Percentiles rank a stretch among this genome's conserved stretches.
Conservation (phyloP, 2,329 filamentous ascomycete species). For the Zasmidium angulare region DNA sequence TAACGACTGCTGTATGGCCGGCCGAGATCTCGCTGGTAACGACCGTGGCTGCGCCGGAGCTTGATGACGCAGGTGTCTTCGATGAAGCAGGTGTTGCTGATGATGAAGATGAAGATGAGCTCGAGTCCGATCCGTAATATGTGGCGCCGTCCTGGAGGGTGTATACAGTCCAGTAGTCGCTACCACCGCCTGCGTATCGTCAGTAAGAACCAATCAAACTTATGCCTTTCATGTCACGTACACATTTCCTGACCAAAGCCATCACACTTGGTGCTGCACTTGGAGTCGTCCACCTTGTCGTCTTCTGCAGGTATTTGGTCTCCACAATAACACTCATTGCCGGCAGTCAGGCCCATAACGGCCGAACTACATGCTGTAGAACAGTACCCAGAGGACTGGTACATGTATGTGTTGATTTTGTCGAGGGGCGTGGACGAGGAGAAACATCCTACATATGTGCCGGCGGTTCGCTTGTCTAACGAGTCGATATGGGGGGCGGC, state of each 20-base stretch:
- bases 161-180: conserved; percentile 52
- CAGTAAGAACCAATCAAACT: conserved; percentile 2
- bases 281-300: conserved; percentile 55
- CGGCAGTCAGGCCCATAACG: conserved; percentile 65
- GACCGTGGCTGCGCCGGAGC: conserved; percentile 23
- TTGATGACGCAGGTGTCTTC: conserved; percentile 1
- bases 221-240: conserved; percentile 34
- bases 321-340: conserved; percentile 73
- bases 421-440: conserved; percentile 47
- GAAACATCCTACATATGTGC: conserved; percentile 53
- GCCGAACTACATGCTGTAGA: conserved; percentile 52
- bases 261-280: conserved; percentile 65
- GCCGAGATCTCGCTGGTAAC: conserved; percentile 33
- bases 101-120: conserved; percentile 13
- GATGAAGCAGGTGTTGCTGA: conserved; percentile 16
- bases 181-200: conserved; percentile 56
- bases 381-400: conserved; percentile 58
- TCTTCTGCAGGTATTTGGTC: conserved; percentile 62
- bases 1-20: conserved; percentile 38
- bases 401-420: conserved; percentile 51
- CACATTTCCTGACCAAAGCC: conserved; percentile 56
- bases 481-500: conserved; percentile 2
- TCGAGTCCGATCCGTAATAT: conserved; percentile 27
- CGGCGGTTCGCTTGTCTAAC: conserved; percentile 10
- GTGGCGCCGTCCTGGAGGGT: conserved; percentile 48